Base-by-base conservation (phyloP, 2,329 filamentous ascomycete genomes). In the Ophiognomonia clavigignenti-juglandacearum region DNA sequence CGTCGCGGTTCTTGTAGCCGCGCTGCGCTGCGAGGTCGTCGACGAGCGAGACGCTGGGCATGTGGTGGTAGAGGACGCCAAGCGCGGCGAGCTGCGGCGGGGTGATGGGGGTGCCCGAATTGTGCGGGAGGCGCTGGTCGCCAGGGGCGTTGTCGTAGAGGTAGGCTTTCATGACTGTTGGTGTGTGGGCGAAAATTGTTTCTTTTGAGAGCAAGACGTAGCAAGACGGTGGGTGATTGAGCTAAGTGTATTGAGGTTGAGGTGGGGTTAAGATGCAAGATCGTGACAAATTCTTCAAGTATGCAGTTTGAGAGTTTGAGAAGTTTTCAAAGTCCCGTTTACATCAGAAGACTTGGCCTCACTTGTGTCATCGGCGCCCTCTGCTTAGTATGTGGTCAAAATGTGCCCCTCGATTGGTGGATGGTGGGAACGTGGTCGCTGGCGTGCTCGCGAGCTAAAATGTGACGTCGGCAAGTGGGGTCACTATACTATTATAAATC, bases 1-100 rank as follows among this genome's bases (percentile, higher is more conserved):
- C 84, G 71, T 98, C 93, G 48, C 92, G 86, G 74, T 97, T 96
- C 73, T 86, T 91, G 77, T 98, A 97, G 58, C 80, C 77, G 51
- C 92, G 86, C 55, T 86, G 72, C 4, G 67, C 57, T 3, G 93
- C 92, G 37, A 98, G 78, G 36, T 70, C 64, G 64, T 97, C 77
- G 34, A 97, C 90, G 22, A 74, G 74, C 26, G 74, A 68, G 40
- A 91, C 63, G 27, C 80, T 70, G 11, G 82, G 72, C 57, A 86
- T 80, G 62, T 78, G 74, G 64, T 81, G 82, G 75, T 95, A 93
- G 37, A 88, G 68, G 31, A 98, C 89, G 50, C 92, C 92, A 16
- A 97, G 74, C 45, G 78, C 74, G 54, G 74, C 66, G 49, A 98
- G 83, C 47, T 86, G 82, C 5, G 77, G 71, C 40, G 76, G 67